Base-by-base conservation (phyloP, 2,329 filamentous ascomycete species). In the Ophiostoma piceae region DNA sequence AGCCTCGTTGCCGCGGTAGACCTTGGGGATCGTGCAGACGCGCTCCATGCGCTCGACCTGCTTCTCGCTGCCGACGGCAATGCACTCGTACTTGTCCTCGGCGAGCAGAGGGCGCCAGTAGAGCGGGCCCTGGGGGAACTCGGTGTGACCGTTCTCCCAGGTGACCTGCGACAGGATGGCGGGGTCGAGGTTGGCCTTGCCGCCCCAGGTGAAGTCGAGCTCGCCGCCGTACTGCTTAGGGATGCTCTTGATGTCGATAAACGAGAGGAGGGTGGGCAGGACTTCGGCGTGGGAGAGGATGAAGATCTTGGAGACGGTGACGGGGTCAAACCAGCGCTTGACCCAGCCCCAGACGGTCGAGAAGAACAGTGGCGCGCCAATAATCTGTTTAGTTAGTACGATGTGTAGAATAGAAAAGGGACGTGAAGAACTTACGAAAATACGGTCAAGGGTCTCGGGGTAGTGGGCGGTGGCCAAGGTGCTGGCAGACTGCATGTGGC, bases 251-350 rank as follows among this genome's bases (percentile, higher is more conserved):
- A 87, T 84, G 68, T 96, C 90, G 77, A 98, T 92, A 80, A 94
- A 97, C 69, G 87, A 83, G 73, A 89, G 86, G 35, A 98, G 86
- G 1, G 92, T 94, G 19, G 89, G 82, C 74, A 89, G 86, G 68
- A 96, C 90, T 79, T 96, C 92, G 69, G 86, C 77, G 9, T 87
- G 82, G 66, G 84, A 84, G 69, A 98, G 87, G 75, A 98, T 95
- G 79, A 96, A 97, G 78, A 98, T 97, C 82, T 98, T 98, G 76
- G 92, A 95, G 2, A 93, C 92, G 43, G 94, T 97, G 72, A 93
- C 92, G 7, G 94, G 94, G 80, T 94, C 91, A 76, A 97, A 97
- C 93, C 94, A 97, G 76, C 91, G 90, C 84, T 96, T 96, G 80
- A 96, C 86, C 92, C 93, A 97, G 74, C 91, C 88, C 94, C 94